Evolutionary conservation across 2,329 filamentous ascomycete species (phyloP).

Genomic region (Myriosclerotinia scirpicola): DNA sequence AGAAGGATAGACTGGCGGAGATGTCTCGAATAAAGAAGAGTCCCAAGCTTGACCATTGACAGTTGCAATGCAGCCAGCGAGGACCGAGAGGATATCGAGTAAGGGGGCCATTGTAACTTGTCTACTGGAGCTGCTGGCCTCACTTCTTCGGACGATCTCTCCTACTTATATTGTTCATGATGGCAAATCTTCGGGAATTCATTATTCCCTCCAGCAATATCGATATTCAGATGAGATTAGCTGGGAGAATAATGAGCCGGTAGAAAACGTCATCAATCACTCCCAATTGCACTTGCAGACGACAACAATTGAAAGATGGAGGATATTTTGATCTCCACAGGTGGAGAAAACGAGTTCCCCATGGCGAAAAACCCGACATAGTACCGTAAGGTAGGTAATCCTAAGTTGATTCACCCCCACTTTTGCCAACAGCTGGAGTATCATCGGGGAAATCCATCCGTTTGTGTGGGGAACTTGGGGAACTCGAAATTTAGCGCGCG

Average conservation of each 20-base stretch:
- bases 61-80: constrained; percentile 19
- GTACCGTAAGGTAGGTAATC: background rate
- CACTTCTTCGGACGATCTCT: background rate
- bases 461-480: constrained; percentile 5
- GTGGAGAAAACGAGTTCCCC: constrained; percentile 1
- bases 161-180: constrained; percentile 7
- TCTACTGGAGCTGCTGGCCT: constrained; percentile 8
- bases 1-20: constrained; percentile 35
- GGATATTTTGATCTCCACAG: background rate
- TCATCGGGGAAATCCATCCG: background rate
- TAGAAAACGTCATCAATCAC: background rate
- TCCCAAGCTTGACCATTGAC: constrained; percentile 21
- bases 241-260: background rate
- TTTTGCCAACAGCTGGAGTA: constrained; percentile 9
- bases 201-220: background rate
- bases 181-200: constrained; percentile 15
- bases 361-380: background rate
- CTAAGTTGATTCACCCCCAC: background rate
- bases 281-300: background rate
- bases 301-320: background rate
- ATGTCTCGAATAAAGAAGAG: constrained; percentile 17
- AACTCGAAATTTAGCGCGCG: background rate
- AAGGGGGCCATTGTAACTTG: constrained; percentile 20
- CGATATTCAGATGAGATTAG: background rate
- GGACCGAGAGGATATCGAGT: constrained; percentile 10